phyloP scores from a whole-genome alignment of 2,329 filamentous ascomycete genomes.

The Sclerotinia subarctica region DNA sequence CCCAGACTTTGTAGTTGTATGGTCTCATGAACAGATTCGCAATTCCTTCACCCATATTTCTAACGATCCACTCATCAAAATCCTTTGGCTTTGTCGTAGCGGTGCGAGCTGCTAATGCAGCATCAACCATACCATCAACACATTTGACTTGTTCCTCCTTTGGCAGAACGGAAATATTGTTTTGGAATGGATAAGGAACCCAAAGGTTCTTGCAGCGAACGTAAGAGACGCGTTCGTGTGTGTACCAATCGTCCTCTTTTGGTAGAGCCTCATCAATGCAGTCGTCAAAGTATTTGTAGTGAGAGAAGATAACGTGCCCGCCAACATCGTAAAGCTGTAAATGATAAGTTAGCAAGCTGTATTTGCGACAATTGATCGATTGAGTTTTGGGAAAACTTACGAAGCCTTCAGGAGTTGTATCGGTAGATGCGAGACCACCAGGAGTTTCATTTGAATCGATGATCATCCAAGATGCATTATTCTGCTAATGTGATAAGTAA shows the following conservation, averaged over 20 bases:
- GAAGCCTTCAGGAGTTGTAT: constrained; percentile 93
- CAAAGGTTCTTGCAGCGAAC: constrained; percentile 94
- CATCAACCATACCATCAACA: constrained; percentile 94
- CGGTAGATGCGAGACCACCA: constrained; percentile 92
- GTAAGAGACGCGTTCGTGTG: constrained; percentile 97
- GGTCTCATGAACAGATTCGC: constrained; percentile 98
- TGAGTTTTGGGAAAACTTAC: constrained; percentile 56
- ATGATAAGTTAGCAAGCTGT: constrained; percentile 25
- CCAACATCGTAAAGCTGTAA: constrained; percentile 87
- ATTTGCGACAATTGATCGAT: constrained; percentile 22
- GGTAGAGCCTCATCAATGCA: constrained; percentile 96
- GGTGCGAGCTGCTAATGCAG: constrained; percentile 81
- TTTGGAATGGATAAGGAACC: constrained; percentile 99
- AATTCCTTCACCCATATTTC: constrained; percentile 84
- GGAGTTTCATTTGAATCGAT: constrained; percentile 88
- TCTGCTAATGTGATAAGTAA: constrained; percentile 48
- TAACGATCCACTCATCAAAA: constrained; percentile 98
- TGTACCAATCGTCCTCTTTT: constrained; percentile 92
- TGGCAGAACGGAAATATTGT: constrained; percentile 97
- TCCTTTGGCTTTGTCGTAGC: constrained; percentile 88
- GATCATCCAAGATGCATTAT: constrained; percentile 93
- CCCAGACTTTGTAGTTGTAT: constrained; percentile 99
- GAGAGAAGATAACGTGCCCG: constrained; percentile 50
- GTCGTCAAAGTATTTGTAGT: constrained; percentile 99
- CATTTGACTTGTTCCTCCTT: constrained; percentile 96